Conservation (phyloP, 495 filamentous ascomycete species). For the Astrothelium macrocarpum region DNA sequence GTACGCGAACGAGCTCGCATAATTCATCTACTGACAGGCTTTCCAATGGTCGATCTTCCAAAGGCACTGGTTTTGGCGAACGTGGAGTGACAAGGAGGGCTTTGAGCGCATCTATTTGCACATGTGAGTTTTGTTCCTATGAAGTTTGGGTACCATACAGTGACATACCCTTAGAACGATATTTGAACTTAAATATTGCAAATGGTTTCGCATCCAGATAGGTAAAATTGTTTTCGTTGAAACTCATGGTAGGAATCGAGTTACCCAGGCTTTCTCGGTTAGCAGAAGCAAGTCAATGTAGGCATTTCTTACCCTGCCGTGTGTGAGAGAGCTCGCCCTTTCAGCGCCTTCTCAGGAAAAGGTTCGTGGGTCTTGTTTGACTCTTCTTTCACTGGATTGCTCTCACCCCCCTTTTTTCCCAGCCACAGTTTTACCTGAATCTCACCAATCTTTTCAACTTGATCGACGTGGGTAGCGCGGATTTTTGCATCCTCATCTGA, state of each 20-base stretch:
- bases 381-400: too few species aligned
- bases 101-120: constrained; percentile 19
- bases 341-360: constrained; percentile 18
- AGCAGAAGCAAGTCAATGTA: neutral
- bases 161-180: constrained; percentile 14
- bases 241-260: neutral
- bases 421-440: neutral
- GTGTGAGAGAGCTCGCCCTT: constrained; percentile 20
- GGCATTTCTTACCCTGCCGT: constrained; percentile 6
- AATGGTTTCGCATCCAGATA: constrained; percentile 7
- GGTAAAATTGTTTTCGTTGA: neutral
- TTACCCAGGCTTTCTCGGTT: neutral
- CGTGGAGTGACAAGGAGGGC: constrained; percentile 20
- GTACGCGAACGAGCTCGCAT: constrained; percentile 14
- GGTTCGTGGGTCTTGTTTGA: neutral
- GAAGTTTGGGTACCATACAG: neutral
- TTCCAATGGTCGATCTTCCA: constrained; percentile 17
- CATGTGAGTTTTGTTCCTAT: neutral
- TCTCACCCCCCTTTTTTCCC: too few species aligned
- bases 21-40: constrained; percentile 13
- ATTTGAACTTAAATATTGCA: constrained; percentile 17
- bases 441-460: constrained; percentile 3
- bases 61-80: constrained; percentile 16
- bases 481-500: neutral
- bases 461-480: neutral